phyloP scores from a whole-genome alignment of 192 early-diverging fungal genomes.

The Backusella macrospora region DNA sequence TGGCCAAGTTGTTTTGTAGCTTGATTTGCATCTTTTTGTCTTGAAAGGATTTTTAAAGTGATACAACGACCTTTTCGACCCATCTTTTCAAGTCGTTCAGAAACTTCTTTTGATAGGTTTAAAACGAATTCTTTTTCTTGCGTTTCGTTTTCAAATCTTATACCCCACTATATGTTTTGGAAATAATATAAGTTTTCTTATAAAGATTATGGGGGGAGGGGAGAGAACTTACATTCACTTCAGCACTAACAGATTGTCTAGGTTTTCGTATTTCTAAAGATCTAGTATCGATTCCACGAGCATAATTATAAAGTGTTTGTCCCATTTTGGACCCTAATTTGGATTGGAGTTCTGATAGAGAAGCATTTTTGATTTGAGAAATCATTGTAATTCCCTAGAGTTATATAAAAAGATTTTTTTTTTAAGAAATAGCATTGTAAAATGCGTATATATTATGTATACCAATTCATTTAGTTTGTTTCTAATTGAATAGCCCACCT shows the following conservation, averaged over 20 bases:
- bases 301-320: constrained; percentile 64
- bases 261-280: constrained; percentile 62
- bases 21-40: constrained; percentile 51
- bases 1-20: constrained; percentile 67
- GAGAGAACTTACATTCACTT: constrained; percentile 61
- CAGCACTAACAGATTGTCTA: constrained; percentile 80
- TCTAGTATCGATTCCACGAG: constrained; percentile 77
- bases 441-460: not conserved
- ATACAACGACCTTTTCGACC: constrained; percentile 60
- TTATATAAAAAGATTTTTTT: too few relatives aligned
- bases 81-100: constrained; percentile 58
- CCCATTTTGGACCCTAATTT: constrained; percentile 78
- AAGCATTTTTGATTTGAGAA: constrained; percentile 46
- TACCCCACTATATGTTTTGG: constrained; percentile 83
- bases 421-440: constrained; percentile 16
- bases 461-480: constrained; percentile 38
- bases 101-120: constrained; percentile 68
- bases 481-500: constrained; percentile 37
- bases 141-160: constrained; percentile 74
- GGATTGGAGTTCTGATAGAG: constrained; percentile 52
- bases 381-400: constrained; percentile 45
- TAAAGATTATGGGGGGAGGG: too few relatives aligned
- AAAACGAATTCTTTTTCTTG: constrained; percentile 73
- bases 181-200: too few relatives aligned
- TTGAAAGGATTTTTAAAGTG: constrained; percentile 69